phyloP scores from a whole-genome alignment of 2,329 filamentous ascomycete genomes.

The Trichoderma asperellum region DNA sequence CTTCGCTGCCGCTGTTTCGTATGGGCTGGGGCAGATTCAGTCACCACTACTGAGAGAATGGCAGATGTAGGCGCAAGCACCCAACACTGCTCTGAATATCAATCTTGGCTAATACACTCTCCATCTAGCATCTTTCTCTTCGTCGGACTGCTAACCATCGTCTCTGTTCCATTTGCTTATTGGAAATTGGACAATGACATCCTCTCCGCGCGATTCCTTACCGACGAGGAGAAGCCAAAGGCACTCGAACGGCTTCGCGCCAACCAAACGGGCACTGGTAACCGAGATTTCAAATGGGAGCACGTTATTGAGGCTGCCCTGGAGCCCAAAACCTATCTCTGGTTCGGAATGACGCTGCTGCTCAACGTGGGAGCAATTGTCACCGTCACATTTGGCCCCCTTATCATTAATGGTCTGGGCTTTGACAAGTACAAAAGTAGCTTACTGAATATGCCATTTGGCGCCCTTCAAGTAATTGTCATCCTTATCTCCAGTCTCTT shows the following conservation, averaged over 20 bases:
- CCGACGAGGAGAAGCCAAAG: conserved; percentile 66
- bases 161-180: conserved; percentile 61
- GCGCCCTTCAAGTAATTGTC: conserved; percentile 61
- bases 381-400: conserved; percentile 66
- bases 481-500: conserved; percentile 63
- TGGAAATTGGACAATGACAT: conserved; percentile 64
- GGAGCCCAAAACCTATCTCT: conserved; percentile 61
- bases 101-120: neutral
- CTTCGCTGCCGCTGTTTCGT: conserved; percentile 59
- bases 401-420: conserved; percentile 64
- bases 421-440: conserved; percentile 62
- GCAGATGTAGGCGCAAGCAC: conserved; percentile 32
- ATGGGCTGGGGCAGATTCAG: conserved; percentile 59
- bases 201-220: conserved; percentile 59
- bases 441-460: conserved; percentile 70
- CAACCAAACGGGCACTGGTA: conserved; percentile 77
- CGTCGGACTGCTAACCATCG: conserved; percentile 63
- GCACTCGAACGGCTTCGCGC: conserved; percentile 72
- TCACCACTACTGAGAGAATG: conserved; percentile 33
- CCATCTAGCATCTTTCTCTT: conserved; percentile 56
- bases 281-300: conserved; percentile 67
- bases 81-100: neutral
- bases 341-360: conserved; percentile 62
- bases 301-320: conserved; percentile 60
- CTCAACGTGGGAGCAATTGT: conserved; percentile 68